phyloP scores from a whole-genome alignment of 1,284 basidiomycete species.

The Puccinia hordei region DNA sequence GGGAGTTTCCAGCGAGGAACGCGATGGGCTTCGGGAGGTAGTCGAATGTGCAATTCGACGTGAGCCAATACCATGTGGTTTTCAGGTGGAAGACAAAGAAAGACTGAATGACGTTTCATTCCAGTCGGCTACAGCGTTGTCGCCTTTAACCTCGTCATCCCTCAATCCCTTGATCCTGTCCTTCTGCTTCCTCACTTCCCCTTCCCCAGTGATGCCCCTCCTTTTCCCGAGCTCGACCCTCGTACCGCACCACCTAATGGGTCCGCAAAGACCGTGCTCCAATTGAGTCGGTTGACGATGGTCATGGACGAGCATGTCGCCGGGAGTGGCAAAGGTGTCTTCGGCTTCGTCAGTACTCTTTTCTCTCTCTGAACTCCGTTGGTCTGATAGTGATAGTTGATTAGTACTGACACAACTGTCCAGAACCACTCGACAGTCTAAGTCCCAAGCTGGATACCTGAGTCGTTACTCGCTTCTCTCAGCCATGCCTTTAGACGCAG shows the following conservation, averaged over 20 bases:
- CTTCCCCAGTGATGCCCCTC: not conserved
- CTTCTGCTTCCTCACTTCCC: constrained; percentile 27
- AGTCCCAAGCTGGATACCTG: constrained; percentile 29
- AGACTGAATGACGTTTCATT: not conserved
- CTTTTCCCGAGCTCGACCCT: too few species aligned
- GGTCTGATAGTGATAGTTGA: too few species aligned
- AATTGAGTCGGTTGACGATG: too few species aligned
- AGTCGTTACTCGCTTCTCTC: constrained; percentile 28
- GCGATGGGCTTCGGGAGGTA: not conserved
- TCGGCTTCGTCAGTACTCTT: constrained; percentile 36
- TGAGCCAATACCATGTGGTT: not conserved
- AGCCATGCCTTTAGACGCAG: constrained; percentile 9
- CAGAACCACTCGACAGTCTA: not conserved
- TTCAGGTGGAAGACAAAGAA: too few species aligned
- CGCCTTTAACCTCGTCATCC: constrained; percentile 46
- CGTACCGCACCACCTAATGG: too few species aligned
- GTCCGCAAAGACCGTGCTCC: too few species aligned
- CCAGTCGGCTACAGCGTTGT: constrained; percentile 34
- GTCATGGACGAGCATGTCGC: constrained; percentile 25
- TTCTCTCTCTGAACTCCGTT: not conserved
- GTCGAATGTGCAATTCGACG: constrained; percentile 31
- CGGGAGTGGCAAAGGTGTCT: constrained; percentile 24
- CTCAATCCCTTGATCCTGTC: constrained; percentile 28
- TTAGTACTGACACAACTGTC: not conserved
- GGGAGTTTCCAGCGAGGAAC: not conserved